A percentile compares a stretch with the other conserved stretches of the same genome.
Evolutionary conservation across 2,329 filamentous ascomycete species (phyloP).

Genomic region (Monilinia laxa): DNA sequence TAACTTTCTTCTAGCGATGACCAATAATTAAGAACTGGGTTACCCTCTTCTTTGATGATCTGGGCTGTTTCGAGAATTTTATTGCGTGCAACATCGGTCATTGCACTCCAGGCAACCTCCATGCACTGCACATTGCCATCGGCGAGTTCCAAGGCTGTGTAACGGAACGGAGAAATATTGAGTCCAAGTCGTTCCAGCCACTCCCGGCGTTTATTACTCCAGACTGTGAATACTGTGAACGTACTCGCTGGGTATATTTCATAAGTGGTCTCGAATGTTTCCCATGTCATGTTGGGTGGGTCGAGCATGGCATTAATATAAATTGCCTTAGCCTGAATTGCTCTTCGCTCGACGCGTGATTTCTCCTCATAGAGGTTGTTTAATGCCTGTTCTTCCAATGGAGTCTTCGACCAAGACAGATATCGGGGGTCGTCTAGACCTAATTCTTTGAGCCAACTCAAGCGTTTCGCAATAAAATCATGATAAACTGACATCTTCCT

Average conservation of each 20-base stretch:
- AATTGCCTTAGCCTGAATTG: conserved; percentile 3
- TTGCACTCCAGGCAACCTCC: background rate
- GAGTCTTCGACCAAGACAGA: background rate
- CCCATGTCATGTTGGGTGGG: background rate
- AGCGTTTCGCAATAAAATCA: background rate
- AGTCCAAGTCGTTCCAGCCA: background rate
- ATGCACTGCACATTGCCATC: conserved; percentile 10
- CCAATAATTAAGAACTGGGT: background rate
- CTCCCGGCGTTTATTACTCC: background rate
- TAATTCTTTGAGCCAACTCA: background rate
- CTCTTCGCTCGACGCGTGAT: conserved; percentile 8
- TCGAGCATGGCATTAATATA: background rate
- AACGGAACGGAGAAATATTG: background rate
- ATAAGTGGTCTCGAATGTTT: background rate
- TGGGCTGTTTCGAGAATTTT: background rate
- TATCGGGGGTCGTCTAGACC: background rate
- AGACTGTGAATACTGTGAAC: background rate
- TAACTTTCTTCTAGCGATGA: background rate
- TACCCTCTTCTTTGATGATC: conserved; percentile 1
- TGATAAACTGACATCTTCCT: background rate
- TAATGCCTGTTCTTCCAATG: background rate
- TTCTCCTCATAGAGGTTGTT: conserved; percentile 1
- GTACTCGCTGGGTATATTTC: conserved; percentile 10
- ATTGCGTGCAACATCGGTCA: background rate
- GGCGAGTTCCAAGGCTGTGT: background rate